These are phyloP conservation scores for Metschnikowia shivogae DNA, from an alignment of 805 yeast species.

Conservation along the genomic window DNA sequence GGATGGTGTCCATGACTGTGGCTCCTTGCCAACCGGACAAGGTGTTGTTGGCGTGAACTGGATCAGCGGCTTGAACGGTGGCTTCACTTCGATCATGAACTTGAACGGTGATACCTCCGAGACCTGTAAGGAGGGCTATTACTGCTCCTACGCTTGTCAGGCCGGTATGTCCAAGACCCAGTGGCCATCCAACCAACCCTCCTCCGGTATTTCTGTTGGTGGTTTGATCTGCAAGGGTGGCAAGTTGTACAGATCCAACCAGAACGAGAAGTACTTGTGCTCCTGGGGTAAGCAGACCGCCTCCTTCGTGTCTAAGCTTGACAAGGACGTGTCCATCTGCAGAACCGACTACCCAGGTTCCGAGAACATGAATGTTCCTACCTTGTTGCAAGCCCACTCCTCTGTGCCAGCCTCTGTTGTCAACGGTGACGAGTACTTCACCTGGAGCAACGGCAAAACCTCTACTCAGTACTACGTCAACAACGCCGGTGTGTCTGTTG, in stretches of 20 bases:
- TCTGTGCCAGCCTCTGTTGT: slow-evolving; percentile 51
- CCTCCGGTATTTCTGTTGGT: slow-evolving; percentile 67
- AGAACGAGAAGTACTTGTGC: slow-evolving; percentile 51
- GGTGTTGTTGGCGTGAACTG: slow-evolving; percentile 20
- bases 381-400: slow-evolving; percentile 54
- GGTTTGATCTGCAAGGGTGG: slow-evolving; percentile 64
- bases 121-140: slow-evolving; percentile 58
- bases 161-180: slow-evolving; percentile 80
- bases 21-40: slow-evolving; percentile 20
- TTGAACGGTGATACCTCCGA: slow-evolving; percentile 46
- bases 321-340: slow-evolving; percentile 58
- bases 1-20: slow-evolving; percentile 21
- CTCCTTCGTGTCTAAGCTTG: slow-evolving; percentile 47
- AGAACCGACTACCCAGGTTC: slow-evolving; percentile 83
- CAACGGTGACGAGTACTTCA: slow-evolving; percentile 47
- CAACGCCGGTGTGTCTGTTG: slow-evolving; percentile 66
- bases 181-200: slow-evolving; percentile 68
- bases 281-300: slow-evolving; percentile 61
- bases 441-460: slow-evolving; percentile 60
- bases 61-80: slow-evolving; percentile 33
- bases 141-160: slow-evolving; percentile 76
- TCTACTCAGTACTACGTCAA: slow-evolving; percentile 74
- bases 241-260: slow-evolving; percentile 57
- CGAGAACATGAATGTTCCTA: slow-evolving; percentile 75
- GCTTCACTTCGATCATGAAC: slow-evolving; percentile 43